phyloP scores from a whole-genome alignment of 371 early-diverging fungal genomes.

The Chytridium lagenaria region DNA sequence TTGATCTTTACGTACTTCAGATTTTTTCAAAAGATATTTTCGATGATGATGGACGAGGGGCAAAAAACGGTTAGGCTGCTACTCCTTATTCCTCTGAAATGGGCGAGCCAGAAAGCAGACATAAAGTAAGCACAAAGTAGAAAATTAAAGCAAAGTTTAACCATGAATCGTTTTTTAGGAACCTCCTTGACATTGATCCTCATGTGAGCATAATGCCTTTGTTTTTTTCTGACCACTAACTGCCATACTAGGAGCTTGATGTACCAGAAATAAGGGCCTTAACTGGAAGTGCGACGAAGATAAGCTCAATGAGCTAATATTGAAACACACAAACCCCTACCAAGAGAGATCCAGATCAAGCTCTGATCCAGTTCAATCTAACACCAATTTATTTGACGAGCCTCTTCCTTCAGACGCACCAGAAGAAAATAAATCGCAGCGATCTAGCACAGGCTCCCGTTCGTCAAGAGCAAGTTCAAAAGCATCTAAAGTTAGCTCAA shows the following conservation, averaged over 20 bases:
- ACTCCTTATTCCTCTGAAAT: not conserved
- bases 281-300: constrained; percentile 3
- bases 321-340: not conserved
- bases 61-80: constrained; percentile 4
- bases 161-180: not conserved
- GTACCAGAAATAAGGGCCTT: not conserved
- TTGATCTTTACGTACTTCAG: not conserved
- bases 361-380: not conserved
- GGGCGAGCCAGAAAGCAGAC: not conserved
- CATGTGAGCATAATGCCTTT: not conserved
- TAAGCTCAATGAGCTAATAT: not conserved
- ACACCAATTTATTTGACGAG: not conserved
- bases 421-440: not conserved
- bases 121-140: constrained; percentile 8
- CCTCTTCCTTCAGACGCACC: not conserved
- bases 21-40: not conserved
- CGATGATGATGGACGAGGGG: not conserved
- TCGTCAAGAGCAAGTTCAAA: not conserved
- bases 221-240: not conserved
- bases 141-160: no score
- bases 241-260: constrained; percentile 2
- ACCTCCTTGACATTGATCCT: not conserved
- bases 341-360: not conserved
- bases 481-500: not conserved
- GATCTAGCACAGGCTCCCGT: not conserved